Conservation (phyloP, 169 alveolate genomes). For the Plasmodium ovale region DNA sequence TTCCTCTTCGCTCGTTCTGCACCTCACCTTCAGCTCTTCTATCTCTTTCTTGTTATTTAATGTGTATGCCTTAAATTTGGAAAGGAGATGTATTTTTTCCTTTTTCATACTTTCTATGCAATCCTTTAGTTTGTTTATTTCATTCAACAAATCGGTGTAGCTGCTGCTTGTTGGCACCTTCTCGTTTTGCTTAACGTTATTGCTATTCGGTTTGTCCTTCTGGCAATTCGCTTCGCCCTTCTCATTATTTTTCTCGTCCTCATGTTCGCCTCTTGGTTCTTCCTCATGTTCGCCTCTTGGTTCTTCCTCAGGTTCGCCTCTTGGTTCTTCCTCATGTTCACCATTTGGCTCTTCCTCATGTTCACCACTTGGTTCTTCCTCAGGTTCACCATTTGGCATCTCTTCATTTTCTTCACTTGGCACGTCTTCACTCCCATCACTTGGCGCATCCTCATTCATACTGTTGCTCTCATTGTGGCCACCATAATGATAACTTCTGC, state of each 20-base stretch:
- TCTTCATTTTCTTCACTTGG: not conserved
- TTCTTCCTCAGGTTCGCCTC: too few species aligned
- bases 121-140: constrained; percentile 21
- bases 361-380: too few species aligned
- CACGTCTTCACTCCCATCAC: not conserved
- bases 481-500: too few species aligned
- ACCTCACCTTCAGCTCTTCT: constrained; percentile 20
- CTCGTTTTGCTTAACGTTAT: not conserved
- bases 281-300: too few species aligned
- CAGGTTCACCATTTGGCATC: not conserved
- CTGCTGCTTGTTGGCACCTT: not conserved
- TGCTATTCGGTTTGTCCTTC: too few species aligned
- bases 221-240: not conserved
- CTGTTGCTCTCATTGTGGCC: too few species aligned
- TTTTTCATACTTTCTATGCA: constrained; percentile 52
- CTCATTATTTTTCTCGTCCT: not conserved
- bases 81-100: constrained; percentile 51
- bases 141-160: not conserved
- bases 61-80: constrained; percentile 65
- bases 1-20: constrained; percentile 24
- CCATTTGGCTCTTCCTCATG: too few species aligned
- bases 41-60: constrained; percentile 61
- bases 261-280: too few species aligned
- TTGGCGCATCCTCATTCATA: too few species aligned
- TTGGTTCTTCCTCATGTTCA: too few species aligned